These are phyloP conservation scores for Botrytis porri DNA, from an alignment of 2,329 filamentous ascomycete species.

Conservation along the genomic window DNA sequence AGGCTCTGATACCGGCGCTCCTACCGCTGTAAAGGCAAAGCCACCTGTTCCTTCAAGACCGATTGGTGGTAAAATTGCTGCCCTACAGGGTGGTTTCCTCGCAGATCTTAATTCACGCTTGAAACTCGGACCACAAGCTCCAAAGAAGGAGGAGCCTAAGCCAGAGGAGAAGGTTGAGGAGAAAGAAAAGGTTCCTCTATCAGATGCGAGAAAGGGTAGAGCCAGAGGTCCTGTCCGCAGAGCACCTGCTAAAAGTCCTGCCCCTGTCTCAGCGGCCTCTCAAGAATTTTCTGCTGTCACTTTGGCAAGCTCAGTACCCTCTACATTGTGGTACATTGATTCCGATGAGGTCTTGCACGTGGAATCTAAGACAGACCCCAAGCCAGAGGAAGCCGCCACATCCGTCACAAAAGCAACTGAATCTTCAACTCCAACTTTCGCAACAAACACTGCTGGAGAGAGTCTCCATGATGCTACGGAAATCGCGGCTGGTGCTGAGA, in stretches of 20 bases:
- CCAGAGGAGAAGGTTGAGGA: constrained; percentile 56
- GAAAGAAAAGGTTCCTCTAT: constrained; percentile 72
- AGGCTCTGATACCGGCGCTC: constrained; percentile 43
- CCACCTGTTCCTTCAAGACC: constrained; percentile 78
- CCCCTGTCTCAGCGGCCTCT: constrained; percentile 25
- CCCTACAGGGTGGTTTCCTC: constrained; percentile 87
- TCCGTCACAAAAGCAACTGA: constrained; percentile 23
- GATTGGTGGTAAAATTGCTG: constrained; percentile 81
- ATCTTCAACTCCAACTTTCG: constrained; percentile 29
- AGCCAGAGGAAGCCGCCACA: constrained; percentile 2
- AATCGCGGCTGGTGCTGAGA: constrained; percentile 23
- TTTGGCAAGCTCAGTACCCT: constrained; percentile 36
- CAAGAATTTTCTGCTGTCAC: constrained; percentile 20
- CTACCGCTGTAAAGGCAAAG: constrained; percentile 64
- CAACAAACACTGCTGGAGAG: constrained; percentile 32
- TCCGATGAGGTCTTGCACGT: constrained; percentile 42
- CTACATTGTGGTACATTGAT: constrained; percentile 43
- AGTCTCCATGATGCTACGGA: constrained; percentile 27
- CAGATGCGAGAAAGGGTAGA: constrained; percentile 85
- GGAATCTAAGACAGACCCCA: constrained; percentile 13
- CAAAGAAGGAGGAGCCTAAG: constrained; percentile 68
- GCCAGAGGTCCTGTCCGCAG: constrained; percentile 83
- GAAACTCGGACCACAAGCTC: constrained; percentile 76
- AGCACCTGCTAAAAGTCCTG: constrained; percentile 52
- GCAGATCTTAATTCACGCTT: constrained; percentile 88